Conservation (phyloP, 345 rosid genomes). For the Euphorbia tirucalli region DNA sequence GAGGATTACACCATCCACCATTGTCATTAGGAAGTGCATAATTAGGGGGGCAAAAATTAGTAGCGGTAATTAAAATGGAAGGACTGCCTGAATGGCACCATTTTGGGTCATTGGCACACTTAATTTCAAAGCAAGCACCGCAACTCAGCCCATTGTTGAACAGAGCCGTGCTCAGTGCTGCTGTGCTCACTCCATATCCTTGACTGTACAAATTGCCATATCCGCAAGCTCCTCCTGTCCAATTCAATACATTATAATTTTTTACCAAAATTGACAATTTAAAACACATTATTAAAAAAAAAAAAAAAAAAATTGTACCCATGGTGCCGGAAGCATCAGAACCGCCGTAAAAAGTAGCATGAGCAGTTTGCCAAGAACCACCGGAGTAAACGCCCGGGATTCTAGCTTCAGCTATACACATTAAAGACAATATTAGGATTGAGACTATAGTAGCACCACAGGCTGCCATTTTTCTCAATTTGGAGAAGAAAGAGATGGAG, state of each 20-base stretch:
- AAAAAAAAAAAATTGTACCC: no score
- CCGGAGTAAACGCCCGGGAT: slow-evolving; percentile 33
- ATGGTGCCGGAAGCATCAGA: slow-evolving; percentile 38
- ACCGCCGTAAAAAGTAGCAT: slow-evolving; percentile 41
- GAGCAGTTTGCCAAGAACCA: slow-evolving; percentile 29
- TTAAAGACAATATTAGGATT: slow-evolving; percentile 1
- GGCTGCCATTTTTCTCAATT: slow-evolving; percentile 12
- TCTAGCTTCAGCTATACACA: slow-evolving; percentile 22
- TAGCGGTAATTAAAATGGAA: slow-evolving; percentile 61
- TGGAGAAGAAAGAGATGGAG: neutral
- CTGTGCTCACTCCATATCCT: slow-evolving; percentile 64
- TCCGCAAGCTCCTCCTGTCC: slow-evolving; percentile 79
- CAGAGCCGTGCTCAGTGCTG: slow-evolving; percentile 66
- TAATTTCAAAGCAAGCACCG: slow-evolving; percentile 67
- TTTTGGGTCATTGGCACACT: slow-evolving; percentile 50
- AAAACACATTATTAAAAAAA: no score
- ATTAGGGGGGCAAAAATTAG: slow-evolving; percentile 83
- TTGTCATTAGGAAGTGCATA: slow-evolving; percentile 55
- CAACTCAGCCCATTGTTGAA: slow-evolving; percentile 60
- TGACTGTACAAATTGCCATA: slow-evolving; percentile 66
- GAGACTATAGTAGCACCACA: neutral
- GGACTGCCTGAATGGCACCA: slow-evolving; percentile 65
- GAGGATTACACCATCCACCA: slow-evolving; percentile 88
- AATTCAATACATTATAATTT: neutral
- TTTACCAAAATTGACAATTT: neutral